Percentiles rank a stretch among this genome's conserved stretches.
These are phyloP conservation scores for Sparassis latifolia DNA, from an alignment of 1,284 basidiomycete genomes.

Conservation along the genomic window DNA sequence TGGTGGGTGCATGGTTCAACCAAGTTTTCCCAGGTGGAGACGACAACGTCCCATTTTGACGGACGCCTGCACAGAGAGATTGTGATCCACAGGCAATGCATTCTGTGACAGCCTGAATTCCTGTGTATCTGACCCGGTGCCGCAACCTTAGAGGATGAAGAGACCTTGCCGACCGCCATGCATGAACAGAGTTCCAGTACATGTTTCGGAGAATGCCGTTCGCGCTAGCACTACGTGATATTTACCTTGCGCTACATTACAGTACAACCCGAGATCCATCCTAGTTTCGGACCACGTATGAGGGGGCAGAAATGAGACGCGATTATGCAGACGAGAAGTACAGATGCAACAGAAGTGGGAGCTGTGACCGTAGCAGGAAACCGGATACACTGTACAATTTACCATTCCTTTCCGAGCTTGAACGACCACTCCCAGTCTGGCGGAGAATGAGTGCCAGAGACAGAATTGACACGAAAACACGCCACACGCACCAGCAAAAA, in stretches of 20 bases:
- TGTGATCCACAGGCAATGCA: too few relatives aligned
- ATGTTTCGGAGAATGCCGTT: conserved; percentile 1
- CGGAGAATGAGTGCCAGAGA: neutral
- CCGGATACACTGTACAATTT: conserved; percentile 12
- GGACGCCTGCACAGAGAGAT: neutral
- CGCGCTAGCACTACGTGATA: neutral
- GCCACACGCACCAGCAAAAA: conserved; percentile 60
- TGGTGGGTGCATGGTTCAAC: conserved; percentile 60
- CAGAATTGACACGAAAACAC: neutral
- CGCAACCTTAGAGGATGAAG: too few relatives aligned
- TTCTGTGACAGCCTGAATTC: too few relatives aligned
- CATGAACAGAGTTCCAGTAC: too few relatives aligned
- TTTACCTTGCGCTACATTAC: too few relatives aligned
- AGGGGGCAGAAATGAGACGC: conserved; percentile 1
- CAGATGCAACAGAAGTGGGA: conserved; percentile 11
- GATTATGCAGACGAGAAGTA: conserved; percentile 15
- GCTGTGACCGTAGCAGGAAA: conserved; percentile 9
- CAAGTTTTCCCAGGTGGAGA: conserved; percentile 37
- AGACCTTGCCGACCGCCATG: too few relatives aligned
- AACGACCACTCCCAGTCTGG: conserved; percentile 79
- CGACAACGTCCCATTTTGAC: conserved; percentile 10
- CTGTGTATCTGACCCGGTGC: too few relatives aligned
- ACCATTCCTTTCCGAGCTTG: conserved; percentile 82
- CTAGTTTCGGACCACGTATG: too few relatives aligned
- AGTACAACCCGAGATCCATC: too few relatives aligned